Base-by-base conservation (phyloP, 306 rosid species). In the Vigna trinervia region DNA sequence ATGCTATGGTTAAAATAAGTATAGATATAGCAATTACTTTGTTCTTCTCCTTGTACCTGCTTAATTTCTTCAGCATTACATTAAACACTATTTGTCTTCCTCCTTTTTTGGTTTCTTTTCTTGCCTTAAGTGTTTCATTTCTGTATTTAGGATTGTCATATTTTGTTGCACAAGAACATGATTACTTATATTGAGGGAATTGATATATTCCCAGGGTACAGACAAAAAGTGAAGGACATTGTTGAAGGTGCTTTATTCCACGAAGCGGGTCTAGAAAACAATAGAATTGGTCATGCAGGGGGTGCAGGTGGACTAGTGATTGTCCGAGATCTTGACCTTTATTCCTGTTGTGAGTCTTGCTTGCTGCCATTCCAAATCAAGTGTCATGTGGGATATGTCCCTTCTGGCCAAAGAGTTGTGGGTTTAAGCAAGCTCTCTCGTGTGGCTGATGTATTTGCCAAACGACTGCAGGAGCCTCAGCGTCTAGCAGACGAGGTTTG, bases 371-470 rank as follows among this genome's bases (percentile, higher is more conserved):
- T 94, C 83, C 93, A 90, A 81, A 89, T 89, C 43, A 92, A 88
- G 77, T 92, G 97, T 65, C 97, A 94, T 73, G 95, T 90, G 80
- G 95, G 98, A 45, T 94, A 94, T 76, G 93, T 92, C 65, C 94
- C 98, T 81, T 89, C 93, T 69, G 88, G 92, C 52, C 89, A 88
- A 69, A 84, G 90, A 77, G 98, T 94, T 53, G 91, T 94, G 0
- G 98, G 98, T 60, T 79, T 94, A 82, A 94, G 98, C 88, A 94
- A 94, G 85, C 95, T 92, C 71, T 89, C 95, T 74, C 91, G 98
- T 9, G 97, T 88, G 17, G 85, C 95, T 9, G 85, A 85, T 53
- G 75, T 81, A 61, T 85, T 85, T 69, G 85, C 73, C 81, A 90
- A 56, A 81, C 81, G 83, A 45, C 76, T 82, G 36, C 82, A 82